These are phyloP conservation scores for Suaeda aralocaspica DNA, from an alignment of 148 eudicot species.

Conservation along the genomic window DNA sequence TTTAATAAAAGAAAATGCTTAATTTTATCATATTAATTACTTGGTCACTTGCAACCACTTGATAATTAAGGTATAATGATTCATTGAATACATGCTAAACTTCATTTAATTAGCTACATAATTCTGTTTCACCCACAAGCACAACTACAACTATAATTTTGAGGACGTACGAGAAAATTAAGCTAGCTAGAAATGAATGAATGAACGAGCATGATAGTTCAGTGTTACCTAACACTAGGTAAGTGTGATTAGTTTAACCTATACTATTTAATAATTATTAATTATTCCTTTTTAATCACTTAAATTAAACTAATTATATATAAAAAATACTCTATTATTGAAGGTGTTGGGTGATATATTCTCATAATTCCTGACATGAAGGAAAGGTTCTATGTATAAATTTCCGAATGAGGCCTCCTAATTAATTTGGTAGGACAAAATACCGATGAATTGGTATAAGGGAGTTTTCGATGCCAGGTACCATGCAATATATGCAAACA, in stretches of 20 bases:
- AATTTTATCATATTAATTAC: no score
- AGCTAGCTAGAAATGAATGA: no score
- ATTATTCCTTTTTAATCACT: not conserved
- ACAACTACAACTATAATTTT: slow-evolving; percentile 1
- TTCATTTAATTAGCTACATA: not conserved
- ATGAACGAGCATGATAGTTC: slow-evolving; percentile 13
- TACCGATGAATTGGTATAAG: not conserved
- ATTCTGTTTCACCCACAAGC: slow-evolving; percentile 6
- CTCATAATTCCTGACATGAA: slow-evolving; percentile 10
- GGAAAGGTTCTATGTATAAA: no score
- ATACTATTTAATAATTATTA: no score
- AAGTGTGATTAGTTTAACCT: slow-evolving; percentile 14
- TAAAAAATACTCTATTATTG: not conserved
- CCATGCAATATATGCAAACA: not conserved
- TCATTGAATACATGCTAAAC: slow-evolving; percentile 1
- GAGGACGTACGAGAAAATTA: not conserved
- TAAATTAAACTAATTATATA: not conserved
- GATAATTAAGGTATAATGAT: not conserved
- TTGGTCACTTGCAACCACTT: not conserved
- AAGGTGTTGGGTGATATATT: not conserved
- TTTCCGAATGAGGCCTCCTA: no score
- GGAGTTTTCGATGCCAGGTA: slow-evolving; percentile 3
- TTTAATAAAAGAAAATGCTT: no score
- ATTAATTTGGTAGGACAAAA: no score
- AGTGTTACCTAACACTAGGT: slow-evolving; percentile 15